These are phyloP conservation scores for Mycena albidolilacea DNA, from an alignment of 768 basidiomycete genomes.

Conservation along the genomic window DNA sequence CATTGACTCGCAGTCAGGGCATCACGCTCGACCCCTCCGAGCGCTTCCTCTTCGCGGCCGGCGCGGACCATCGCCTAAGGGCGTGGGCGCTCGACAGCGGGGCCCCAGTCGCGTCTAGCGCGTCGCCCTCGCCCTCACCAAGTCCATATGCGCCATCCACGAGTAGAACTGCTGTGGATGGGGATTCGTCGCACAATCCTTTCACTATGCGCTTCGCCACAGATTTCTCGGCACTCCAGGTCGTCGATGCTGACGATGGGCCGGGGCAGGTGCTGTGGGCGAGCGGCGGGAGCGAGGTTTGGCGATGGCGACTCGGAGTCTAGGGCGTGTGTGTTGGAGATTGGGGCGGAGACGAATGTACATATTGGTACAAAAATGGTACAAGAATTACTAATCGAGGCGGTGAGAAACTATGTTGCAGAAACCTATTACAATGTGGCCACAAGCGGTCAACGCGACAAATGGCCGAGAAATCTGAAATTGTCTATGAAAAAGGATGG, in stretches of 20 bases:
- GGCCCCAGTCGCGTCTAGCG: conserved; percentile 50
- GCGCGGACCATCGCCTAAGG: conserved; percentile 74
- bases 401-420: too few relatives aligned
- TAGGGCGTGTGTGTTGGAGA: background rate
- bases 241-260: conserved; percentile 18
- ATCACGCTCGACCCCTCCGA: conserved; percentile 70
- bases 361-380: background rate
- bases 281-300: conserved; percentile 13
- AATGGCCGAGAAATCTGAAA: too few relatives aligned
- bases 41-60: conserved; percentile 77
- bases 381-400: background rate
- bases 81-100: conserved; percentile 80
- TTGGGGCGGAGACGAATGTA: background rate
- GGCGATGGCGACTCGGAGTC: conserved; percentile 15
- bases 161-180: background rate
- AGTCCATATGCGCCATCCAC: background rate
- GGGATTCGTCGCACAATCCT: background rate
- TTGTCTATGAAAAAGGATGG: too few relatives aligned
- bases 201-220: conserved; percentile 10
- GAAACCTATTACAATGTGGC: too few relatives aligned
- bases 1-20: conserved; percentile 59
- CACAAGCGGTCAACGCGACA: too few relatives aligned
- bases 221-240: conserved; percentile 16
- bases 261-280: conserved; percentile 16
- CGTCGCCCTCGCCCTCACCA: background rate